A percentile compares a stretch with the other conserved stretches of the same genome.
phyloP scores from a whole-genome alignment of 2,329 filamentous ascomycete genomes.

The Aschersonia sp. region DNA sequence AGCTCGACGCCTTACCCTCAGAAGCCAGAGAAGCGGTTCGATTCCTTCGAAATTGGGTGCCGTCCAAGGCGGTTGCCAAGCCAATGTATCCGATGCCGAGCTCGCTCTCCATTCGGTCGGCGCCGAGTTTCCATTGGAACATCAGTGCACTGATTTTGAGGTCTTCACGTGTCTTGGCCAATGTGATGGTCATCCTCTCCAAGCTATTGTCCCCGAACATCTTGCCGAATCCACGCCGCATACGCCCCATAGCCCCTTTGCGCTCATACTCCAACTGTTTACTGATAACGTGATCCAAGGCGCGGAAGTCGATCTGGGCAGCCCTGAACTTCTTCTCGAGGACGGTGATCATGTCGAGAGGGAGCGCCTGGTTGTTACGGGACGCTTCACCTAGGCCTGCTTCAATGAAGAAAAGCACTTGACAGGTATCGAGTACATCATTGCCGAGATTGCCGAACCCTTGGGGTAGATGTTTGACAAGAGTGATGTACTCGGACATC shows the following conservation, averaged over 20 bases:
- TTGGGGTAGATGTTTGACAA: constrained; percentile 35
- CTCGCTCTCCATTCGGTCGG: constrained; percentile 40
- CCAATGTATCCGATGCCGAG: constrained; percentile 54
- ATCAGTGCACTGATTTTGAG: constrained; percentile 49
- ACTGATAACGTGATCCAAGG: constrained; percentile 47
- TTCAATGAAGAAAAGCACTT: constrained; percentile 54
- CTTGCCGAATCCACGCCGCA: constrained; percentile 47
- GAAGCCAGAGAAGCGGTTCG: constrained; percentile 3
- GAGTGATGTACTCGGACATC: constrained; percentile 48
- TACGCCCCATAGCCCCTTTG: constrained; percentile 41
- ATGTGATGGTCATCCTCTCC: constrained; percentile 39
- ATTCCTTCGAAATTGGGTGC: constrained; percentile 12
- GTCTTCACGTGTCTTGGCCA: constrained; percentile 44
- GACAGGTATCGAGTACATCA: constrained; percentile 53
- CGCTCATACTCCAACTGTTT: constrained; percentile 48
- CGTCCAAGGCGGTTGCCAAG: constrained; percentile 47
- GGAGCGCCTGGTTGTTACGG: constrained; percentile 35
- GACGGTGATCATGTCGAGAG: constrained; percentile 45
- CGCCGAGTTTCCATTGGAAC: constrained; percentile 50
- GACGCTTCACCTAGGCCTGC: constrained; percentile 43
- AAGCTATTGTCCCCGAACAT: constrained; percentile 49
- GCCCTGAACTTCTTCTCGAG: constrained; percentile 48
- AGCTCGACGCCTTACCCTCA: constrained; percentile 3
- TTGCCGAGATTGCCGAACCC: constrained; percentile 45
- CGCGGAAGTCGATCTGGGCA: constrained; percentile 45